Evolutionary conservation across 2,329 filamentous ascomycete genomes (phyloP).

Genomic region (Sphaerulina vaccinii): DNA sequence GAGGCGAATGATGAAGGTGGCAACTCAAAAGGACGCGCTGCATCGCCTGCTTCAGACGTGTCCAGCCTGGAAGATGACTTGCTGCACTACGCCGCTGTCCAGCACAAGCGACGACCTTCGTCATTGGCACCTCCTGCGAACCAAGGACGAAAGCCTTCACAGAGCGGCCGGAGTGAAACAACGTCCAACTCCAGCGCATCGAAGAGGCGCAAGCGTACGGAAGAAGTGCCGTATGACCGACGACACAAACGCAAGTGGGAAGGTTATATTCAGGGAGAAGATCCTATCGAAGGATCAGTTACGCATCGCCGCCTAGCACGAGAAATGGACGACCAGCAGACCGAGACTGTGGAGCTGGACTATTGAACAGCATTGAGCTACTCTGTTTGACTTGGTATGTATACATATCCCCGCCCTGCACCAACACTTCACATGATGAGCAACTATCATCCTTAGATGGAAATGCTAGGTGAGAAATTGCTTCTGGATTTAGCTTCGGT

Average conservation of each 20-base stretch:
- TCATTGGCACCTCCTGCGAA: slow-evolving; percentile 2
- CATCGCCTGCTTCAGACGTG: slow-evolving; percentile 27
- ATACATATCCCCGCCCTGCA: neutral
- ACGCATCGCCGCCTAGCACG: slow-evolving; percentile 47
- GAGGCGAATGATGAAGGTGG: slow-evolving; percentile 15
- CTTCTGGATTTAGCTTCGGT: slow-evolving; percentile 30
- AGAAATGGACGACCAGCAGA: slow-evolving; percentile 45
- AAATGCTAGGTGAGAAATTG: slow-evolving; percentile 28
- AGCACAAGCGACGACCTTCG: slow-evolving; percentile 1
- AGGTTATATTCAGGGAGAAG: slow-evolving; percentile 37
- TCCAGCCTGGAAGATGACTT: slow-evolving; percentile 32
- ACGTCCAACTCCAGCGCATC: slow-evolving; percentile 17
- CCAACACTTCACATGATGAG: slow-evolving; percentile 35
- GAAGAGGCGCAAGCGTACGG: slow-evolving; percentile 15
- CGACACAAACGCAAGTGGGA: slow-evolving; percentile 40
- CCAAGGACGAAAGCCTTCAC: slow-evolving; percentile 17
- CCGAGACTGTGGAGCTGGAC: slow-evolving; percentile 46
- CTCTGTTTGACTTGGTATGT: neutral
- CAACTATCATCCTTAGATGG: slow-evolving; percentile 42
- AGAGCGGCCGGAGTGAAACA: slow-evolving; percentile 25
- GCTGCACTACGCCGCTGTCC: slow-evolving; percentile 16
- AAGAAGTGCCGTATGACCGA: slow-evolving; percentile 34
- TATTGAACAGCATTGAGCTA: slow-evolving; percentile 39
- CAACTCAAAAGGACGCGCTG: neutral
- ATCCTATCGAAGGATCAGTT: slow-evolving; percentile 39